A percentile compares a stretch with the other conserved stretches of the same genome.
Evolutionary conservation across 2,329 filamentous ascomycete species (phyloP).

Genomic region (Claviceps arundinis): DNA sequence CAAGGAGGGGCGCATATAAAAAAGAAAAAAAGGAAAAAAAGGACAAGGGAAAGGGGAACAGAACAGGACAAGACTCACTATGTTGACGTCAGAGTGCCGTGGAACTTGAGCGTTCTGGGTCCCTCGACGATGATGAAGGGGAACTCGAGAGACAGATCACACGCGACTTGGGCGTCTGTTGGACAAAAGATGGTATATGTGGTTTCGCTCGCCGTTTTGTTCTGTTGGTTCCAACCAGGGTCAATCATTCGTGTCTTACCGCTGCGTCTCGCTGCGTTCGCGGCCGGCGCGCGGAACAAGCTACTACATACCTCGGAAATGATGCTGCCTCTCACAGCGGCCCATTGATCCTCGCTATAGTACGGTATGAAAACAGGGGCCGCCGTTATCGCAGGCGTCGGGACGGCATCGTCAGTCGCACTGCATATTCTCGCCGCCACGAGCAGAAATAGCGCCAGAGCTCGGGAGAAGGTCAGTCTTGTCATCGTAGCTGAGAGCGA

Average conservation of each 20-base stretch:
- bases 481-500: too few relatives aligned
- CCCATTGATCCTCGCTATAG: slow-evolving; percentile 29
- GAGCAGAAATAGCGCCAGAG: slow-evolving; percentile 11
- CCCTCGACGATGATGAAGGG: slow-evolving; percentile 35
- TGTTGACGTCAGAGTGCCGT: slow-evolving; percentile 28
- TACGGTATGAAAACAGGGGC: slow-evolving; percentile 33
- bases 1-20: neutral
- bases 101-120: slow-evolving; percentile 29
- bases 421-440: neutral
- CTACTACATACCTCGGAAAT: slow-evolving; percentile 23
- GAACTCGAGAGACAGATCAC: slow-evolving; percentile 31
- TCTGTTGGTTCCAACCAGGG: slow-evolving; percentile 13
- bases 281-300: slow-evolving; percentile 4
- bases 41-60: neutral
- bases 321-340: slow-evolving; percentile 31
- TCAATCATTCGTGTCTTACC: neutral
- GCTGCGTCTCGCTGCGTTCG: too few relatives aligned
- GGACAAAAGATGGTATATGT: slow-evolving; percentile 37
- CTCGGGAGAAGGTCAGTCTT: neutral
- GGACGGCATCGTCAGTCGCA: slow-evolving; percentile 6
- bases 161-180: slow-evolving; percentile 25
- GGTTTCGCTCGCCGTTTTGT: slow-evolving; percentile 23
- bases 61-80: slow-evolving; percentile 20
- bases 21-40: too few relatives aligned
- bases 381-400: slow-evolving; percentile 20